Evolutionary conservation across 305 asterid genomes (phyloP).

Genomic region (Fraxinus paxiana): DNA sequence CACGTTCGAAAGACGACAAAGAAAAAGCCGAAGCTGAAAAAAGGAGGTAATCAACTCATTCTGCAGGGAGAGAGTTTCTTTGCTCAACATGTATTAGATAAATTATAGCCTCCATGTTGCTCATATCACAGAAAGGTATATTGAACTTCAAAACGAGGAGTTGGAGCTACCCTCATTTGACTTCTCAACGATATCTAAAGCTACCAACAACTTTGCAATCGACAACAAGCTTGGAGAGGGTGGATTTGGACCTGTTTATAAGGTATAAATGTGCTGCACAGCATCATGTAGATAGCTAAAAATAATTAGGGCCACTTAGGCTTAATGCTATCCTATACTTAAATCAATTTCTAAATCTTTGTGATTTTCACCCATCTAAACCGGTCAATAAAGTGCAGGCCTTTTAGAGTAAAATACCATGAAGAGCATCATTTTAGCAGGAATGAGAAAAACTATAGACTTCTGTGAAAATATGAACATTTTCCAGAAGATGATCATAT

Average conservation of each 20-base stretch:
- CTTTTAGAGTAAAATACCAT: neutral
- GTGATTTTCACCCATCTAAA: neutral
- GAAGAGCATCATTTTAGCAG: neutral
- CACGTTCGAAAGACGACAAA: neutral
- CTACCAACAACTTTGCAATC: constrained; percentile 15
- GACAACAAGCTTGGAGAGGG: constrained; percentile 24
- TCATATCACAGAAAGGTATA: neutral
- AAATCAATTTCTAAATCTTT: neutral
- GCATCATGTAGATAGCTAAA: neutral
- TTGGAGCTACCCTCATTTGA: neutral
- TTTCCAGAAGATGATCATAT: neutral
- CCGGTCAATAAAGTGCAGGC: neutral
- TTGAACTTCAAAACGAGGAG: neutral
- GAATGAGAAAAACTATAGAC: neutral
- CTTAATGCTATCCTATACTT: neutral
- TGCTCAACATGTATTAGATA: neutral
- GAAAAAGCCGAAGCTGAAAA: neutral
- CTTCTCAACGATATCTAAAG: neutral
- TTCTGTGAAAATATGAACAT: neutral
- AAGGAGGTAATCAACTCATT: neutral
- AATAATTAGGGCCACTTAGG: neutral
- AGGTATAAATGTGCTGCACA: neutral
- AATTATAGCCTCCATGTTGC: neutral
- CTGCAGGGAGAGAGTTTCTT: neutral
- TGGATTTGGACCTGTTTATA: constrained; percentile 24